Base-by-base conservation (phyloP, 2,329 filamentous ascomycete species). In the Didymellaceae sp. region DNA sequence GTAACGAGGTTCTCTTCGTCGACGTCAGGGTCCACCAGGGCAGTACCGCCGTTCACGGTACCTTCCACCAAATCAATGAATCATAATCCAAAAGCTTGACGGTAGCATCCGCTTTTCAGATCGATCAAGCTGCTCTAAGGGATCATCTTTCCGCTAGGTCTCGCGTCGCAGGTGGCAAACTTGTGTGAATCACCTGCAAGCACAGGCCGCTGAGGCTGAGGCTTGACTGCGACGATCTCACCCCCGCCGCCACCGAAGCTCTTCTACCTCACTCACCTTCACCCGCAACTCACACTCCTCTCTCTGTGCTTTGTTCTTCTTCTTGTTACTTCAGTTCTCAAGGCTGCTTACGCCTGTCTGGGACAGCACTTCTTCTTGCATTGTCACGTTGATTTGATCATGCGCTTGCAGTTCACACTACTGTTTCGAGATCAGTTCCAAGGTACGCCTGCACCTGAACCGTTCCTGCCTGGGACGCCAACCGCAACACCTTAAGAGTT, bases 401-500 rank as follows among this genome's bases (percentile, higher is more conserved):
- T 71, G 68, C 58, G 61, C 57, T 51, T 58, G 61, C 62, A 55
- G 64, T 32, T 61, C 43, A 63, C 65, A 62, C 57, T 51, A 65
- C 57, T 66, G 56, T 59, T 63, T 59, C 58, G 56, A 61, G 54
- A 62, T 54, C 55, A 62, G 57, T 56, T 56, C 58, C 54, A 62
- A 54, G 55, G 66, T 68, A 66, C 43, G 63, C 61, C 39, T 50
- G 24, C 26, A 18, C 25, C 28, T 41, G 31, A 42, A 20, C 51
- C 32, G 32, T 25, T 40, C 32, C 44, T 51, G 38, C 38, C 38
- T 52, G 13, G 38, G 43, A 47, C 43, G 35, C 17, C 38, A 18
- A 30, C 44, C 14, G 40, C 44, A 35, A 20, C 37, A 37, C 25
- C 22, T 17, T 51, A 18, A 26, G 14, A 35, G 31, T 13, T n/a